phyloP scores from a whole-genome alignment of 2,329 filamentous ascomycete species.

The Botrytis porri region DNA sequence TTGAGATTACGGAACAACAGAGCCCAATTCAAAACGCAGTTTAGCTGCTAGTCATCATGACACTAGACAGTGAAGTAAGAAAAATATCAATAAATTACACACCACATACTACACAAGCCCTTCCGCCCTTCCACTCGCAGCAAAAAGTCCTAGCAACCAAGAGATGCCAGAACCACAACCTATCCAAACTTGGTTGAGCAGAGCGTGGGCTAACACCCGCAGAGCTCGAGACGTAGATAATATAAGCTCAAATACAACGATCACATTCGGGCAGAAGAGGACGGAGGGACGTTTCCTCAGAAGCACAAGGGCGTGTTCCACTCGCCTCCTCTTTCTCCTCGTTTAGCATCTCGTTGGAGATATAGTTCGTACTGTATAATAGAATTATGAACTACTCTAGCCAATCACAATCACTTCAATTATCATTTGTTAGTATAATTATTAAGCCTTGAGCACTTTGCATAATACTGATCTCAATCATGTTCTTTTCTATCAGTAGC shows the following conservation, averaged over 20 bases:
- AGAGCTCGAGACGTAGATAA: not conserved
- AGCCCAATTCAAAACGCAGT: not conserved
- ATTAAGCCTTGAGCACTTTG: not conserved
- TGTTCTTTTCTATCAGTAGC: not conserved
- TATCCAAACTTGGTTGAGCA: not conserved
- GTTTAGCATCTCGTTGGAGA: not conserved
- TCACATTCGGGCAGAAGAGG: not conserved
- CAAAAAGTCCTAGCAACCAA: not conserved
- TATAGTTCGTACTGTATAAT: not conserved
- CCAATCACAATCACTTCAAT: not conserved
- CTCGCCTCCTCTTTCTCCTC: not conserved
- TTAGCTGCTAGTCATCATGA: not conserved
- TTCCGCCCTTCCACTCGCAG: not conserved
- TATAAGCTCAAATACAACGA: not conserved
- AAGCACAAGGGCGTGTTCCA: not conserved
- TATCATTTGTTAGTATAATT: not conserved
- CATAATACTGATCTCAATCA: not conserved
- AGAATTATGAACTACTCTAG: not conserved
- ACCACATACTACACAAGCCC: not conserved
- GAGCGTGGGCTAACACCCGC: not conserved
- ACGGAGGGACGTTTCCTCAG: not conserved
- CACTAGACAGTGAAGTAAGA: not conserved
- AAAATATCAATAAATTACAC: not conserved
- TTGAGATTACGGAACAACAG: not conserved
- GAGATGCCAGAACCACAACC: not conserved